Evolutionary conservation across 2,329 filamentous ascomycete genomes (phyloP), one percentile per base, ranked within the genome.

Genomic region (Colletotrichum noveboracense): DNA sequence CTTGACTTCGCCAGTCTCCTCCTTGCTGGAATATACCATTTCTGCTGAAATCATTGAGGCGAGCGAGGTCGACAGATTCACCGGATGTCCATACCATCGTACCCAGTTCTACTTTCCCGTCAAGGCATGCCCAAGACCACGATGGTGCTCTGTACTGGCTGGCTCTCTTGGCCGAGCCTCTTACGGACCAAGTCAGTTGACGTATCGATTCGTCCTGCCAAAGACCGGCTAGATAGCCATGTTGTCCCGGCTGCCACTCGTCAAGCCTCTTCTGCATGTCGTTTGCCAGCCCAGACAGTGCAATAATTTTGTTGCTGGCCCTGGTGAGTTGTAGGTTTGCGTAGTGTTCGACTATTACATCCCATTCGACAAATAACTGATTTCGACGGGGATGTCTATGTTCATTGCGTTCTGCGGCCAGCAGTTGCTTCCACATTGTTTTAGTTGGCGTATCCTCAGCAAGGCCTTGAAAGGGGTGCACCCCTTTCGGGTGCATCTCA

Each of bases 361-460:
- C 16, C 66, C 66, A 68, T 8, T 68, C 66, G n/a, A 6, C 0
- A 3, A 68, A 28, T 16, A 36, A 16, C 21, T 58, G 48, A 4
- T 26, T 13, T 8, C 32, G 65, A 18, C 28, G 12, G 10, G 26
- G 38, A 5, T 13, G 9, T 18, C 26, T 18, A 13, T 5, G 28
- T 1, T n/a, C 1, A 4, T 8, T 21, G 8, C n/a, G 5, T 8
- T 12, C 14, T 26, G 48, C 30, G 16, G 55, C 66, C 10, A 68
- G 34, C 3, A 68, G n/a, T 6, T 21, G 48, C 30, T 68, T 68
- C 66, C 66, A 68, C 26, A 8, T n/a, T 5, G 24, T 2, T n/a
- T 24, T 26, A 0, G 1, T 10, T 28, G 26, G 9, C 36, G 14
- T 3, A 7, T 21, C 8, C 32, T 0, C 0, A 3, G 24, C n/a